phyloP scores from a whole-genome alignment of 208 protist species.

The Acanthamoeba triangularis region DNA sequence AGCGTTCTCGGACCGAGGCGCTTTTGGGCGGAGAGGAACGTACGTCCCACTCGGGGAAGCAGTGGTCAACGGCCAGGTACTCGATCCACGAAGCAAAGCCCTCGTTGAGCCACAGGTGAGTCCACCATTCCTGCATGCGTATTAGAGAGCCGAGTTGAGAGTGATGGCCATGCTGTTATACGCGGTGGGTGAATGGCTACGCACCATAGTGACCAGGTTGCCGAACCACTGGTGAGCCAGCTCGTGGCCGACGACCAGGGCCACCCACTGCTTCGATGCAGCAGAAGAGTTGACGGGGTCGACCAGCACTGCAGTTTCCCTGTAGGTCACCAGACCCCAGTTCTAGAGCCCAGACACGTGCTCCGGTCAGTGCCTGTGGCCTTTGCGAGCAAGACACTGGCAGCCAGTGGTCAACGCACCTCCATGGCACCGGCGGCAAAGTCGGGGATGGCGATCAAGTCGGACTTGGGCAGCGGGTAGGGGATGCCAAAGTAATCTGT shows the following conservation, averaged over 20 bases:
- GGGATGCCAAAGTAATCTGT: slow-evolving; percentile 78
- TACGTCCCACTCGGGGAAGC: slow-evolving; percentile 79
- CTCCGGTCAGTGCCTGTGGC: too few species aligned
- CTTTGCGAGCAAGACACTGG: too few species aligned
- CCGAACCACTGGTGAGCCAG: slow-evolving; percentile 99
- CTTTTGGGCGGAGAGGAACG: not conserved
- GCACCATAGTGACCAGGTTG: slow-evolving; percentile 97
- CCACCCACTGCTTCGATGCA: slow-evolving; percentile 77
- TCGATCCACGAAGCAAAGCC: slow-evolving; percentile 84
- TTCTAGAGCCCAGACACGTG: slow-evolving; percentile 90
- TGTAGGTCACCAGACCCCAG: slow-evolving; percentile 97
- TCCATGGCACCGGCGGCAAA: slow-evolving; percentile 96
- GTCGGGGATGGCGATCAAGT: slow-evolving; percentile 96
- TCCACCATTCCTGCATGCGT: slow-evolving; percentile 94
- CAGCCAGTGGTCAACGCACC: not conserved
- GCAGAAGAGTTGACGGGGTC: slow-evolving; percentile 88
- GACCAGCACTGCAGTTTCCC: slow-evolving; percentile 91
- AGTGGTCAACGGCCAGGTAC: slow-evolving; percentile 79
- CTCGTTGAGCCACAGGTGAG: slow-evolving; percentile 99
- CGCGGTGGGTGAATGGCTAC: too few species aligned
- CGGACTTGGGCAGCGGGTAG: slow-evolving; percentile 95
- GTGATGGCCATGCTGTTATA: too few species aligned
- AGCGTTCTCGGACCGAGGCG: too few species aligned
- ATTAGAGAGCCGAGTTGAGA: too few species aligned
- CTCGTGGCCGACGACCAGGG: slow-evolving; percentile 78